A percentile compares a stretch with the other conserved stretches of the same genome.
phyloP scores from a whole-genome alignment of 1,139 yeast species.

The Pichia sp. region DNA sequence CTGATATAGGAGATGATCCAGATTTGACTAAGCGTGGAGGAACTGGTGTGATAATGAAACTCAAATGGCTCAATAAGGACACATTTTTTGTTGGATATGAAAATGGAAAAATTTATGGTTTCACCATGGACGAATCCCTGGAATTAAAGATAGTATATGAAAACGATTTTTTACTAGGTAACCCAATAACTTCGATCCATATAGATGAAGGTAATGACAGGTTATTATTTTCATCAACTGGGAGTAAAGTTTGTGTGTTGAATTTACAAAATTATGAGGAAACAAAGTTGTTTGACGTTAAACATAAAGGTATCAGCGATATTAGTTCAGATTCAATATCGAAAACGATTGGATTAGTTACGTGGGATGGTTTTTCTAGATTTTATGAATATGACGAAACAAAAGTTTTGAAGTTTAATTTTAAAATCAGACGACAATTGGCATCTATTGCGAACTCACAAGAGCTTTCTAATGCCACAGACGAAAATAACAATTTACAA shows the following conservation, averaged over 20 bases:
- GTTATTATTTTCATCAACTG: slow-evolving; percentile 35
- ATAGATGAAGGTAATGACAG: slow-evolving; percentile 12
- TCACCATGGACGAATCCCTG: slow-evolving; percentile 18
- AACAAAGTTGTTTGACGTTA: slow-evolving; percentile 9
- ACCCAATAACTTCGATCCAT: slow-evolving; percentile 35
- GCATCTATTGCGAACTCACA: slow-evolving; percentile 20
- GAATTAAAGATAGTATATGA: slow-evolving; percentile 17
- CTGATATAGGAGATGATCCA: slow-evolving; percentile 8
- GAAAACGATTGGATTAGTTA: slow-evolving; percentile 18
- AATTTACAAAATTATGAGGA: background rate
- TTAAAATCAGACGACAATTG: slow-evolving; percentile 19
- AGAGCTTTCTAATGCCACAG: slow-evolving; percentile 10
- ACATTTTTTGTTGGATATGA: slow-evolving; percentile 44
- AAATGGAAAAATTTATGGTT: slow-evolving; percentile 43
- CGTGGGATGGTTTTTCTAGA: slow-evolving; percentile 28
- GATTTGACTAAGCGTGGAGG: slow-evolving; percentile 16
- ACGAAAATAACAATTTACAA: slow-evolving; percentile 9
- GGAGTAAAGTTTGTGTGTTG: slow-evolving; percentile 16
- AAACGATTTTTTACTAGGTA: slow-evolving; percentile 31
- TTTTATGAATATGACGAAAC: slow-evolving; percentile 18
- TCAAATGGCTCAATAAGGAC: slow-evolving; percentile 25
- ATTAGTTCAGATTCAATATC: slow-evolving; percentile 10
- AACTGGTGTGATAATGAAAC: slow-evolving; percentile 50
- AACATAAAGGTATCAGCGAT: slow-evolving; percentile 24
- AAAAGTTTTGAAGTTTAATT: slow-evolving; percentile 10